Conservation (phyloP, 495 filamentous ascomycete genomes). For the Cryomyces minteri region DNA sequence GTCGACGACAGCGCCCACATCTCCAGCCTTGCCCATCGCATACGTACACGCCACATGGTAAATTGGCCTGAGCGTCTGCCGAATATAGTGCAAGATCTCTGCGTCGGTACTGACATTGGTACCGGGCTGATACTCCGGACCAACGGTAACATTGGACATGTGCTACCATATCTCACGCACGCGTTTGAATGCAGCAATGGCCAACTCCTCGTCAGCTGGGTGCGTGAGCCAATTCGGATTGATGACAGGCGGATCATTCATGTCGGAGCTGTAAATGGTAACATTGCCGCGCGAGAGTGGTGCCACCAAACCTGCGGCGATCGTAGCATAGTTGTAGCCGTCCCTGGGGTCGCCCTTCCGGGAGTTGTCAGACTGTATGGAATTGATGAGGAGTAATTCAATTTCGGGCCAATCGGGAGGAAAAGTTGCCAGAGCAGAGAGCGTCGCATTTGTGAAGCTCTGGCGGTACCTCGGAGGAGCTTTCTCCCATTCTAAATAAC, state of each 20-base stretch:
- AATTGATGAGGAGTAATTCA: background rate
- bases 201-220: slow-evolving; percentile 7
- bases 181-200: slow-evolving; percentile 11
- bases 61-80: background rate
- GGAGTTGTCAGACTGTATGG: background rate
- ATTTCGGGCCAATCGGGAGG: slow-evolving; percentile 10
- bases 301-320: slow-evolving; percentile 1
- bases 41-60: slow-evolving; percentile 7
- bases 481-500: slow-evolving; percentile 33
- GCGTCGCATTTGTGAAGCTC: background rate
- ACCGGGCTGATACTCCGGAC: slow-evolving; percentile 8
- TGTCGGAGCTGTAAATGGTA: background rate
- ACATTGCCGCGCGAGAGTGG: slow-evolving; percentile 9
- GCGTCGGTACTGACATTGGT: slow-evolving; percentile 7
- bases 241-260: slow-evolving; percentile 6
- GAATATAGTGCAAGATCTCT: slow-evolving; percentile 8
- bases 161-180: background rate
- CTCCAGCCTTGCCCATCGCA: slow-evolving; percentile 7
- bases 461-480: slow-evolving; percentile 13
- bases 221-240: slow-evolving; percentile 11
- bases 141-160: slow-evolving; percentile 1
- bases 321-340: background rate
- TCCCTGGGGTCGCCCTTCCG: background rate
- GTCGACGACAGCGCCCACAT: slow-evolving; percentile 9
- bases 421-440: slow-evolving; percentile 1